Conservation (phyloP, 2,329 filamentous ascomycete genomes). For the Fusarium anguioides region DNA sequence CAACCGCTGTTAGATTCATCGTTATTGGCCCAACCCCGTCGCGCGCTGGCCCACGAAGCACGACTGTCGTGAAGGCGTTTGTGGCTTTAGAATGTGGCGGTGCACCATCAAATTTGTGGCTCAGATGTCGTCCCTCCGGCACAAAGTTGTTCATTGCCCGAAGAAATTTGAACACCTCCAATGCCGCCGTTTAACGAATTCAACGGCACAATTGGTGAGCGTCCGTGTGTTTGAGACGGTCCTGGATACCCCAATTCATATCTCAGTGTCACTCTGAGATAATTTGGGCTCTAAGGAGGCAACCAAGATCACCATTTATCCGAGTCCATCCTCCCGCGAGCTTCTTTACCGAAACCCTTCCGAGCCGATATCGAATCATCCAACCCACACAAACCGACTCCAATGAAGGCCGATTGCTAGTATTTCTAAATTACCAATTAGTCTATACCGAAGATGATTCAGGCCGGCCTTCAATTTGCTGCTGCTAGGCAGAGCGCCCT, state of each 20-base stretch:
- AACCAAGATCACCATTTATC: slow-evolving; percentile 16
- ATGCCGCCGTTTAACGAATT: slow-evolving; percentile 24
- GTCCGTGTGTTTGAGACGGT: slow-evolving; percentile 30
- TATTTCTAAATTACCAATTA: background rate
- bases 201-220: slow-evolving; percentile 33
- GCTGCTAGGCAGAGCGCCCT: slow-evolving; percentile 46
- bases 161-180: slow-evolving; percentile 44
- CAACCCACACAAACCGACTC: slow-evolving; percentile 4
- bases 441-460: slow-evolving; percentile 45
- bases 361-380: slow-evolving; percentile 29
- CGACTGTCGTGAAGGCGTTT: slow-evolving; percentile 35
- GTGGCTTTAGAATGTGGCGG: slow-evolving; percentile 29
- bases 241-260: slow-evolving; percentile 13
- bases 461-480: slow-evolving; percentile 46
- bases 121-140: slow-evolving; percentile 22
- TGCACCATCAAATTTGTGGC: slow-evolving; percentile 12
- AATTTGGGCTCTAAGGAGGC: slow-evolving; percentile 11
- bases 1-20: slow-evolving; percentile 56
- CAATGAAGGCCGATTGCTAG: slow-evolving; percentile 31
- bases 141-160: slow-evolving; percentile 44
- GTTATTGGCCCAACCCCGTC: slow-evolving; percentile 55
- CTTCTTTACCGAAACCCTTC: slow-evolving; percentile 20
- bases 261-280: slow-evolving; percentile 15
- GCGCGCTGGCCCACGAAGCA: slow-evolving; percentile 24
- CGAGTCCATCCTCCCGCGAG: slow-evolving; percentile 10